Base-by-base conservation (phyloP, 78 protist species). In the Acrasis kona region DNA sequence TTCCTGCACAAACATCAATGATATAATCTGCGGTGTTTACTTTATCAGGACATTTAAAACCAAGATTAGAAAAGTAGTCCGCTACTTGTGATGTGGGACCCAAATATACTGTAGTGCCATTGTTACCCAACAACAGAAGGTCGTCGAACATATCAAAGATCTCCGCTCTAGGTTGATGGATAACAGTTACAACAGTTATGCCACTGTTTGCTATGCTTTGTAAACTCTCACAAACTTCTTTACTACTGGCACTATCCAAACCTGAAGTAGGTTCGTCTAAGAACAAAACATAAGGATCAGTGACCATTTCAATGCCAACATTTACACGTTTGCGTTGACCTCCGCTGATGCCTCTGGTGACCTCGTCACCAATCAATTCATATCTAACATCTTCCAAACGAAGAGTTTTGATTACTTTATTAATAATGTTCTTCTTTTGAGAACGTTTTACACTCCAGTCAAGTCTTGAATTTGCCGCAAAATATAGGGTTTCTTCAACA, bases 241-340 rank as follows among this genome's bases (percentile, higher is more conserved):
- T 6, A 8, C 82, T 75, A 10, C 65, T 73, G 29, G 72, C 70
- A n/a, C 77, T 28, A 65, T 83, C 84, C 30, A 85, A 76, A 19
- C 86, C 86, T 7, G 82, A 38, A 19, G 89, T 85, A 28, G 85
- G 86, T 78, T 87, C 93, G 72, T 89, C 93, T 50, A 88, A 75
- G 65, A 90, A 41, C 39, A 87, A 50, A 37, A 85, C 5, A 8
- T 2, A 0, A 27, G 89, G 86, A 38, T 81, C 5, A 10, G 30
- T 30, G 37, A 65, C 1, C 65, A 88, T 41, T 72, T 79, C 81
- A 89, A 40, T 19, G 36, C 77, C 95, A 3, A 91, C 67, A 40
- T 67, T 68, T 2, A 87, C 89, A 35, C 95, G 83, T 0, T 78
- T 41, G 34, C 71, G 66, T 65, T 91, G 81, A 0, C 95, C 95